Conservation (phyloP, 148 eudicot genomes). For the Spergularia marina region DNA sequence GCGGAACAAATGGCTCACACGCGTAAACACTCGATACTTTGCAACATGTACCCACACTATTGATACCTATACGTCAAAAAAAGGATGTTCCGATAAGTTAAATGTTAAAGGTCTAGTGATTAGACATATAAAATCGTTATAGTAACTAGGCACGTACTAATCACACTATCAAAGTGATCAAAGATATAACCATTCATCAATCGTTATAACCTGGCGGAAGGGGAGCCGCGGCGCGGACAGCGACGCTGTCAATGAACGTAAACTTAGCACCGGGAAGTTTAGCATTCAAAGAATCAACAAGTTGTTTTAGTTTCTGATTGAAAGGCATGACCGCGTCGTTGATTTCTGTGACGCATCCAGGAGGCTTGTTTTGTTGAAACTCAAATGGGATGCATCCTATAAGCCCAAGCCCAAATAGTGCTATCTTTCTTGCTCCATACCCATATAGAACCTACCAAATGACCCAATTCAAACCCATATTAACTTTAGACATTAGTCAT, state of each 20-base stretch:
- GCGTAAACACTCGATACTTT: constrained; percentile 14
- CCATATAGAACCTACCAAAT: constrained; percentile 34
- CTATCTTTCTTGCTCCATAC: constrained; percentile 56
- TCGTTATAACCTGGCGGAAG: background rate
- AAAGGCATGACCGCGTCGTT: constrained; percentile 32
- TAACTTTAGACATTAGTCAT: too few relatives aligned
- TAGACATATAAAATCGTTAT: too few relatives aligned
- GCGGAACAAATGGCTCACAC: constrained; percentile 24
- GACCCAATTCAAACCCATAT: too few relatives aligned
- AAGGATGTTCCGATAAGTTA: too few relatives aligned
- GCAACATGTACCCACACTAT: background rate
- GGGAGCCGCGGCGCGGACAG: background rate
- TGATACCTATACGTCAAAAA: background rate
- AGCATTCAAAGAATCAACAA: constrained; percentile 36
- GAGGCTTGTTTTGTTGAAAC: constrained; percentile 3
- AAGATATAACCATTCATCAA: too few relatives aligned
- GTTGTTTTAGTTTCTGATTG: constrained; percentile 32
- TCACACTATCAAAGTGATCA: too few relatives aligned
- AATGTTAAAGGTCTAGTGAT: too few relatives aligned
- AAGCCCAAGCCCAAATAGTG: constrained; percentile 38
- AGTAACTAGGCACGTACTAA: too few relatives aligned
- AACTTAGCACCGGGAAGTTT: constrained; percentile 21
- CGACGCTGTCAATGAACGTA: constrained; percentile 4
- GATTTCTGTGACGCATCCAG: constrained; percentile 31
- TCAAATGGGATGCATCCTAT: constrained; percentile 41